Conservation (phyloP, 2,329 filamentous ascomycete species). For the Aureobasidium sp. region DNA sequence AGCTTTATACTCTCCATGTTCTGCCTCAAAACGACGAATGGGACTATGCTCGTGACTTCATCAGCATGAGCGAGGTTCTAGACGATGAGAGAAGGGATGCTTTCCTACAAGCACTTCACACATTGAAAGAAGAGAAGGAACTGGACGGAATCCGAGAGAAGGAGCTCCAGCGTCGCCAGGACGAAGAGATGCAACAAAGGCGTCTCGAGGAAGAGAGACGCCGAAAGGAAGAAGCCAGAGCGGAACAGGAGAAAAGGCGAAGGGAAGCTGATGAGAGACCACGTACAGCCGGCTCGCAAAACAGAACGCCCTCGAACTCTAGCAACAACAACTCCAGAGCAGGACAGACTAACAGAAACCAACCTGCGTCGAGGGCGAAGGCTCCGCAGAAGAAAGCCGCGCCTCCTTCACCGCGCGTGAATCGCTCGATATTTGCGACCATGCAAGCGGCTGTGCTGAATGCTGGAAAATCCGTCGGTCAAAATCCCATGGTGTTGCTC, state of each 20-base stretch:
- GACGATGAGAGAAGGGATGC: constrained; percentile 88
- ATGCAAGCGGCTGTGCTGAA: constrained; percentile 43
- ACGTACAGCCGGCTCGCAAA: neutral
- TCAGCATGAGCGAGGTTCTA: constrained; percentile 73
- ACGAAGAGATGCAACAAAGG: constrained; percentile 38
- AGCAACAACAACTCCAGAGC: constrained; percentile 4
- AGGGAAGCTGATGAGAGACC: constrained; percentile 25
- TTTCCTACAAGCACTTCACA: constrained; percentile 78
- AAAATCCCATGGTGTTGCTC: constrained; percentile 47
- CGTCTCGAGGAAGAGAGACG: constrained; percentile 33
- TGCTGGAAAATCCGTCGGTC: constrained; percentile 43
- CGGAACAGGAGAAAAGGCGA: constrained; percentile 33
- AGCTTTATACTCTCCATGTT: constrained; percentile 91
- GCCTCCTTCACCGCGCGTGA: constrained; percentile 28
- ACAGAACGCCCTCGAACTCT: neutral
- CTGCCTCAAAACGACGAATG: constrained; percentile 91
- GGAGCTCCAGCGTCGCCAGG: constrained; percentile 53
- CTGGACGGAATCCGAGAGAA: constrained; percentile 57
- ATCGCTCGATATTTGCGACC: constrained; percentile 34
- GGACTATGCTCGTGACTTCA: constrained; percentile 91
- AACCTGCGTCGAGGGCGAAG: constrained; percentile 26
- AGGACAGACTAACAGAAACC: constrained; percentile 2
- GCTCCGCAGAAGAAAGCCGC: neutral
- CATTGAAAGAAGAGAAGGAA: constrained; percentile 73
- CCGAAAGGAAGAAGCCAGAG: constrained; percentile 26